Conservation (phyloP, 1,284 basidiomycete species). For the Apiotrichum akiyoshidainum region DNA sequence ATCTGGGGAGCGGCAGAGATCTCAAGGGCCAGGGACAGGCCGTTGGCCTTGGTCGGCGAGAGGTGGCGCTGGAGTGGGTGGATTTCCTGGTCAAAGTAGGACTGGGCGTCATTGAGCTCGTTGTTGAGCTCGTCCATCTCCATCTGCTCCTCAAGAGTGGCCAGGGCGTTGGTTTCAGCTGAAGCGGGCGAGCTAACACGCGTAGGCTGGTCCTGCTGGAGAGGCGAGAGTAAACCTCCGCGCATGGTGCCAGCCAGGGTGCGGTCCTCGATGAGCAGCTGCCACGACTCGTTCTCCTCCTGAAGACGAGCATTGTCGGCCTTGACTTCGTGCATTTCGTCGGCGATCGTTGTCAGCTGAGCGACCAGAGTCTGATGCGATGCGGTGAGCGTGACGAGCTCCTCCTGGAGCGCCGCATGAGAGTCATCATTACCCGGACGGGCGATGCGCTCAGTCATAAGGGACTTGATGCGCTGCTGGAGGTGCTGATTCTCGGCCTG, state of each 20-base stretch:
- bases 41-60: constrained; percentile 50
- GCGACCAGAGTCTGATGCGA: constrained; percentile 39
- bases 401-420: constrained; percentile 31
- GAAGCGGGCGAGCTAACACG: neutral
- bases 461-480: constrained; percentile 32
- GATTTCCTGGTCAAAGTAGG: constrained; percentile 37
- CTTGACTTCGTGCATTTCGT: constrained; percentile 42
- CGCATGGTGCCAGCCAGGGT: constrained; percentile 81
- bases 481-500: constrained; percentile 41
- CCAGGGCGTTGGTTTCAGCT: constrained; percentile 15
- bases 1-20: constrained; percentile 59
- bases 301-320: constrained; percentile 35
- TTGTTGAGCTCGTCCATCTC: constrained; percentile 42
- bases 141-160: constrained; percentile 38
- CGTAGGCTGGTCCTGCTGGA: neutral
- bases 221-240: constrained; percentile 33
- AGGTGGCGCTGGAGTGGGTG: neutral
- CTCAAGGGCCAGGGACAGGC: constrained; percentile 67
- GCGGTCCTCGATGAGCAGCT: constrained; percentile 81
- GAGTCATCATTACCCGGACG: constrained; percentile 18
- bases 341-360: constrained; percentile 36
- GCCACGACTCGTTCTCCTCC: constrained; percentile 93
- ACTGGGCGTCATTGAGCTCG: constrained; percentile 29
- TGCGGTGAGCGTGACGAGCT: constrained; percentile 37
- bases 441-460: constrained; percentile 16